Percentiles rank a stretch among this genome's conserved stretches.
Conservation (phyloP, 1,284 basidiomycete genomes). For the Violaceomyces palustris region DNA sequence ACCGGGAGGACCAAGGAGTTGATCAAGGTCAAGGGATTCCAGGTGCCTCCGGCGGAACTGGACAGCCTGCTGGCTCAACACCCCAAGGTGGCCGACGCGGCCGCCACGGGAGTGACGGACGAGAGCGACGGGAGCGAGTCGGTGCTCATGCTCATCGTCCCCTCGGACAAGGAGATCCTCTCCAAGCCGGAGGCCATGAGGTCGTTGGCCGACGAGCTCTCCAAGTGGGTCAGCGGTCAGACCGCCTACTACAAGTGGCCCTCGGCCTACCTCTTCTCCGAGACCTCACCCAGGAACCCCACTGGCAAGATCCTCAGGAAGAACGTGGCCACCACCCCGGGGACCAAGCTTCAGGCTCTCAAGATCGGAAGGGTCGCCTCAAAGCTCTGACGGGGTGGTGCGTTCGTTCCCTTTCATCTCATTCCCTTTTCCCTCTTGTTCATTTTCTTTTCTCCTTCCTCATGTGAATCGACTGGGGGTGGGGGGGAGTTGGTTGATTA, state of each 20-base stretch:
- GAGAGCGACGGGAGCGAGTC: constrained; percentile 16
- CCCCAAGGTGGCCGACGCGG: constrained; percentile 22
- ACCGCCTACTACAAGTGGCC: constrained; percentile 37
- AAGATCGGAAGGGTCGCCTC: no score
- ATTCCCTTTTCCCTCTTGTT: no score
- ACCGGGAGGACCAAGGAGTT: constrained; percentile 38
- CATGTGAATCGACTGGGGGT: no score
- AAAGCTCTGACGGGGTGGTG: no score
- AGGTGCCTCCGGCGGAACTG: constrained; percentile 36
- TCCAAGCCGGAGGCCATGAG: constrained; percentile 9
- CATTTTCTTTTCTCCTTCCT: no score
- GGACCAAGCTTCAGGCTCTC: constrained; percentile 10
- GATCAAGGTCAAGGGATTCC: constrained; percentile 40
- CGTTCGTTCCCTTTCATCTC: no score
- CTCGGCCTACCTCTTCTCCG: constrained; percentile 16
- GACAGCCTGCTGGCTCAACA: constrained; percentile 30
- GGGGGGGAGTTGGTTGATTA: no score
- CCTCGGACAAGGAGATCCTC: constrained; percentile 13
- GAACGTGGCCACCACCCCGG: constrained; percentile 12
- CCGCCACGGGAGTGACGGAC: constrained; percentile 16
- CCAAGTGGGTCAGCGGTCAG: constrained; percentile 23
- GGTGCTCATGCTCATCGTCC: constrained; percentile 19
- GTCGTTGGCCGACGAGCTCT: constrained; percentile 9
- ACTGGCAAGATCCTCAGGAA: constrained; percentile 29
- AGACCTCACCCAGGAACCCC: constrained; percentile 13